These are phyloP conservation scores for Nitzschia palea DNA, from an alignment of 108 stramenopile species.

Conservation along the genomic window DNA sequence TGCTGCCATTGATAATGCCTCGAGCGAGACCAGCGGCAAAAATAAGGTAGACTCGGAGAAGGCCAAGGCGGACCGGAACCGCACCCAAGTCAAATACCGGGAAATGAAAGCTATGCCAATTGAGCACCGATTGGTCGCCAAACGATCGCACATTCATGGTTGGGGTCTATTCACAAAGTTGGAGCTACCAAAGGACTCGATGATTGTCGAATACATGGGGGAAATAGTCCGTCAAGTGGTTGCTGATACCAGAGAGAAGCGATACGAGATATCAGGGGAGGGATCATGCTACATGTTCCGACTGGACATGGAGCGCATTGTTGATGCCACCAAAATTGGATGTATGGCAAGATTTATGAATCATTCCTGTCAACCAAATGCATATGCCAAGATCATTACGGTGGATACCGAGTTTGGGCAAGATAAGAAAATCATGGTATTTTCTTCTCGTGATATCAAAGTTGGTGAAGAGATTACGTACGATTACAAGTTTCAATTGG, in stretches of 20 bases:
- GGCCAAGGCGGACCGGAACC: slow-evolving; percentile 43
- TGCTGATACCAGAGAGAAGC: slow-evolving; percentile 79
- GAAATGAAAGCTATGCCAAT: slow-evolving; percentile 65
- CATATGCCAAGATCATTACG: slow-evolving; percentile 83
- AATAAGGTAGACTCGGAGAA: slow-evolving; percentile 32
- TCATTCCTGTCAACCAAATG: slow-evolving; percentile 90
- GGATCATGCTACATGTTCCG: slow-evolving; percentile 93
- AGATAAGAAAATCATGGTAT: slow-evolving; percentile 84
- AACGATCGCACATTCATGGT: slow-evolving; percentile 85
- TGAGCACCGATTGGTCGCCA: slow-evolving; percentile 58
- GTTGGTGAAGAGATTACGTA: slow-evolving; percentile 92
- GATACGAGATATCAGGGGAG: slow-evolving; percentile 83
- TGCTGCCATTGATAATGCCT: slow-evolving; percentile 42
- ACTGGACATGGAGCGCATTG: slow-evolving; percentile 77
- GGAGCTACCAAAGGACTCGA: slow-evolving; percentile 65
- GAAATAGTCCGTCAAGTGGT: slow-evolving; percentile 67
- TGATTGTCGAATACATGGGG: slow-evolving; percentile 82
- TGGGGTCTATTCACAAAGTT: slow-evolving; percentile 88
- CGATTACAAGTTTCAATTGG: slow-evolving; percentile 92
- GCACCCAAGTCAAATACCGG: slow-evolving; percentile 48
- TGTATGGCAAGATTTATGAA: slow-evolving; percentile 94
- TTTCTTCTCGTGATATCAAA: slow-evolving; percentile 77
- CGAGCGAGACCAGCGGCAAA: slow-evolving; percentile 14
- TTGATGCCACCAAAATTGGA: slow-evolving; percentile 89
- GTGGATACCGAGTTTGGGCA: slow-evolving; percentile 55